A percentile compares a stretch with the other conserved stretches of the same genome.
Conservation (phyloP, 768 basidiomycete genomes). For the Peribolospora kevripleyi region DNA sequence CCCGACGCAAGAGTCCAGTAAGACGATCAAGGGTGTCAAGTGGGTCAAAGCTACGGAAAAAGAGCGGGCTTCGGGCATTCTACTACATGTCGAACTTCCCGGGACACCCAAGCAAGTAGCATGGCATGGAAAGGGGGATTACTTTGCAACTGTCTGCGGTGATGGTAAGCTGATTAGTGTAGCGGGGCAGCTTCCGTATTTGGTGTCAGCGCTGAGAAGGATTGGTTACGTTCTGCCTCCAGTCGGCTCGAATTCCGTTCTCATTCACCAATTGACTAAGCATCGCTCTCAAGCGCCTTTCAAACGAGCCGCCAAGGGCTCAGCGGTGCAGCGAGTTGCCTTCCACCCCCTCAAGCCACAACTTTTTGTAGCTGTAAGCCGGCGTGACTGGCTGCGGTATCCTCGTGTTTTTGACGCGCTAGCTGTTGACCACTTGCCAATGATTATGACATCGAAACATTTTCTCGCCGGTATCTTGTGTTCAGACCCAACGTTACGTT, state of each 20-base stretch:
- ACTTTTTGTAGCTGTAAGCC: constrained; percentile 85
- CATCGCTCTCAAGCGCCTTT: constrained; percentile 95
- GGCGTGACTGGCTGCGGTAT: not conserved
- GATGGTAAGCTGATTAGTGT: constrained; percentile 33
- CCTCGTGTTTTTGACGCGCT: not conserved
- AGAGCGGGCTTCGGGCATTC: constrained; percentile 21
- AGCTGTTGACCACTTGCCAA: not conserved
- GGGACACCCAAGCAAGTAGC: constrained; percentile 45
- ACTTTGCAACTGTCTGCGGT: constrained; percentile 58
- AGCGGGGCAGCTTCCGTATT: not conserved
- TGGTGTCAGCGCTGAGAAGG: constrained; percentile 1
- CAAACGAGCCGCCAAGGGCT: constrained; percentile 62
- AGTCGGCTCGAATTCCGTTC: constrained; percentile 56
- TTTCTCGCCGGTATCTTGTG: not conserved
- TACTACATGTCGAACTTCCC: constrained; percentile 22
- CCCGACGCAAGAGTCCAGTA: not conserved
- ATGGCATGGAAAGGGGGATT: constrained; percentile 90
- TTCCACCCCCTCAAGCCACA: constrained; percentile 89
- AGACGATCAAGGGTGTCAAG: constrained; percentile 16
- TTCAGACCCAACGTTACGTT: constrained; percentile 84
- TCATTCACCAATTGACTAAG: constrained; percentile 84
- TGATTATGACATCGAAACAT: not conserved
- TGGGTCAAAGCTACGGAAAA: constrained; percentile 20
- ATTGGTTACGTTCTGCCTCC: not conserved
- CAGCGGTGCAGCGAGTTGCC: constrained; percentile 54